Base-by-base conservation (phyloP, 805 yeast genomes). In the Myxozyma monticola region DNA sequence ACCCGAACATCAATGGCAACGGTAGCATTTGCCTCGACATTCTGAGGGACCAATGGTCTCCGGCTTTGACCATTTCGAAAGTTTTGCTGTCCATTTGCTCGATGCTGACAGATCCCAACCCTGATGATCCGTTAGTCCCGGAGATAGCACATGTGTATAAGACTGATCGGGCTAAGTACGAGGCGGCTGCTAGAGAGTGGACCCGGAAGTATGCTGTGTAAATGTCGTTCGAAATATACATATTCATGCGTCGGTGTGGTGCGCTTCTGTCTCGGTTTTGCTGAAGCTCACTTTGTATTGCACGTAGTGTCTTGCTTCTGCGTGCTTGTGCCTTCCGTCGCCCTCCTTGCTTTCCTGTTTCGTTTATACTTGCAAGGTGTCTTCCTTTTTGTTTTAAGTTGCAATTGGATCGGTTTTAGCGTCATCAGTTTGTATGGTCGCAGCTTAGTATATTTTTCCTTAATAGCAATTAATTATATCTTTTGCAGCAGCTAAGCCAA, bases 81-180 rank as follows among this genome's bases (percentile, higher is more conserved):
- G 96, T 93, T 51, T 78, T 93, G 61, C 78, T 93, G 62, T 89
- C 97, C 29, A 91, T 93, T 65, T 90, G 97, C 69, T 91, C 98
- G 14, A 76, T 93, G 70, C 80, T 93, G 67, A 91, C 98, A 26
- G 98, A 93, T 71, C 98, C 99, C 45, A 91, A 91, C 67, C 98
- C 98, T 33, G 99, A 93, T 69, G 99, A 93, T 76, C 99, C 99
- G 55, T 80, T 93, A 69, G 99, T 93, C 35, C 97, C 98, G 20
- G 99, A 93, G 72, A 93, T 93, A 65, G 98, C 98, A 43, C 95
- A 91, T 67, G 81, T 90, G 58, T 95, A 90, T 76, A 90, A 90
- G 76, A 88, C 89, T 61, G 97, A 93, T 74, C 80, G 93, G 68
- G 78, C 88, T 41, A 88, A 89, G 72, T 93, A 89, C 71, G 97